Conservation (phyloP, 352 stramenopile species). For the Phytophthora brassicae region DNA sequence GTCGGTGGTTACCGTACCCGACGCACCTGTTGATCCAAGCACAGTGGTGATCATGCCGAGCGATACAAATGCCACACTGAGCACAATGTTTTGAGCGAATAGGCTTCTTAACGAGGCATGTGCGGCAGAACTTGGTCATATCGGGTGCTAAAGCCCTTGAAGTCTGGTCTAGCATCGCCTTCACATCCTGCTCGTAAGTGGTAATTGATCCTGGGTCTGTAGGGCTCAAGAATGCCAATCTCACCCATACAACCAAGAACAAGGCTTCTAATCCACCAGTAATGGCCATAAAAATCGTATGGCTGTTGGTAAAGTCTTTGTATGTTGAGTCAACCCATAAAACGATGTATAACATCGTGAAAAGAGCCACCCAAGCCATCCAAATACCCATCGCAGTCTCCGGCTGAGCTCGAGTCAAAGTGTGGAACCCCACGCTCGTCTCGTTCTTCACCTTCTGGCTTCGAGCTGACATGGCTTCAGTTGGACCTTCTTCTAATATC, state of each 20-base stretch:
- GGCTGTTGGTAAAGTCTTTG: constrained; percentile 32
- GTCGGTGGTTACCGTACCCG: constrained; percentile 75
- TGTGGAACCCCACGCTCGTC: constrained; percentile 22
- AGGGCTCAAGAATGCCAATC: constrained; percentile 55
- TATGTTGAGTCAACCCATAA: constrained; percentile 57
- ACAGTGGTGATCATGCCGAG: constrained; percentile 88
- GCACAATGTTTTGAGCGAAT: constrained; percentile 83
- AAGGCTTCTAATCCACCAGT: constrained; percentile 43
- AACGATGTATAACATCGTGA: constrained; percentile 69
- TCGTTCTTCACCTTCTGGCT: constrained; percentile 33
- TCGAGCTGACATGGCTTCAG: constrained; percentile 5
- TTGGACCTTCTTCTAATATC: constrained; percentile 18
- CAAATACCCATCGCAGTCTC: constrained; percentile 82
- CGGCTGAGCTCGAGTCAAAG: constrained; percentile 47
- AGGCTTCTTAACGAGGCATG: constrained; percentile 69
- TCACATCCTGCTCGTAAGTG: constrained; percentile 56
- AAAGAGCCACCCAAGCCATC: constrained; percentile 71
- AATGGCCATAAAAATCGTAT: constrained; percentile 42
- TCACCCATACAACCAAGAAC: constrained; percentile 54
- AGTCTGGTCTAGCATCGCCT: constrained; percentile 50
- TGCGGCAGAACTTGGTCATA: constrained; percentile 61
- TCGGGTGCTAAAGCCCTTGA: constrained; percentile 42
- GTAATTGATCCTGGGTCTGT: constrained; percentile 58
- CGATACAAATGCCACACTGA: constrained; percentile 76
- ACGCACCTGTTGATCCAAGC: constrained; percentile 87